Conservation (phyloP, 1,284 basidiomycete species). For the Mrakiaceae sp. region DNA sequence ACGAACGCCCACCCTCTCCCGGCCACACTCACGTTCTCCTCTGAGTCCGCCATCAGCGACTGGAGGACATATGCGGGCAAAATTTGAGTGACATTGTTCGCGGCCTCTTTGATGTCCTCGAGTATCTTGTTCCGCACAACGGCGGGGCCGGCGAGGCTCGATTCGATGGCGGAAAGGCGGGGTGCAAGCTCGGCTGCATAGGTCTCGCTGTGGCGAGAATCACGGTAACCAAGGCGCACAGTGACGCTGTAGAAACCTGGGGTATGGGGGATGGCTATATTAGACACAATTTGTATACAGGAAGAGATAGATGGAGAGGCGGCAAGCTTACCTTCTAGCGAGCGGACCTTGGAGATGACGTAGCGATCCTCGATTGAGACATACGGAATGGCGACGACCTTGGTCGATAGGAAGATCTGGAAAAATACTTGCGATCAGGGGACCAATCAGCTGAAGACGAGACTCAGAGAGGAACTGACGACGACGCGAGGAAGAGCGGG, state of each 20-base stretch:
- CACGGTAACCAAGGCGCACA: slow-evolving; percentile 51
- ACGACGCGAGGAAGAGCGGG: slow-evolving; percentile 48
- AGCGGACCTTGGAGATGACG: slow-evolving; percentile 44
- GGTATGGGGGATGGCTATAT: no score
- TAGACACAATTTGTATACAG: no score
- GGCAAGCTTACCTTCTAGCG: slow-evolving; percentile 38
- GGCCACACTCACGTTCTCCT: slow-evolving; percentile 14
- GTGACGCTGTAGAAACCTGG: slow-evolving; percentile 51
- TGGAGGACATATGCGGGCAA: slow-evolving; percentile 50
- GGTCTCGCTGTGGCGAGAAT: slow-evolving; percentile 40
- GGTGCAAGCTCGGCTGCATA: slow-evolving; percentile 41
- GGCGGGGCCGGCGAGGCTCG: slow-evolving; percentile 28
- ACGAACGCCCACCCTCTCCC: slow-evolving; percentile 39
- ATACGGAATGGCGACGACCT: slow-evolving; percentile 41
- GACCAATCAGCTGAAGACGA: neutral
- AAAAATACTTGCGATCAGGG: neutral
- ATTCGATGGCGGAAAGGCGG: slow-evolving; percentile 43
- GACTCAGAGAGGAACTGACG: slow-evolving; percentile 29
- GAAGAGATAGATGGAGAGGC: neutral
- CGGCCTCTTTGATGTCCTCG: slow-evolving; percentile 37
- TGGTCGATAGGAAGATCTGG: slow-evolving; percentile 52
- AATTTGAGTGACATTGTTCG: slow-evolving; percentile 46
- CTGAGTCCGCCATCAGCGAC: slow-evolving; percentile 25
- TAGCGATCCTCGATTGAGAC: slow-evolving; percentile 43
- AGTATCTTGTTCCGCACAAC: slow-evolving; percentile 29